Evolutionary conservation across 371 early-diverging fungal genomes (phyloP), one percentile per base, ranked within the genome.

Genomic region (Cladochytrium tenue): DNA sequence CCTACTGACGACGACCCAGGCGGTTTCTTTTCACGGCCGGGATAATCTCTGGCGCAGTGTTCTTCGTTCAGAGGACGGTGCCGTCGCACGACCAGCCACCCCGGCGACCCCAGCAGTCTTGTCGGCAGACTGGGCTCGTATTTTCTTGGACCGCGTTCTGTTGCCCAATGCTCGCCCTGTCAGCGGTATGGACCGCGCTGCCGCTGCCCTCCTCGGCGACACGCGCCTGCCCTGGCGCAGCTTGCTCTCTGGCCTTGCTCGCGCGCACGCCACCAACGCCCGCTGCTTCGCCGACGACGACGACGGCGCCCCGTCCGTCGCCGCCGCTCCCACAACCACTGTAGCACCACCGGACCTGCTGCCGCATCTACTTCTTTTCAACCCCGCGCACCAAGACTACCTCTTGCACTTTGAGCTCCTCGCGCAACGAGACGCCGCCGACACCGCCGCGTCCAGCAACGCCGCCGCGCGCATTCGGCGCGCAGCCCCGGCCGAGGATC

Each of bases 61-160:
- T 43, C 43, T 43, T 43, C 20, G 7, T 20, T 20, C 20, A 20
- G 43, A 43, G 20, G 43, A 43, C n/a, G n/a, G n/a, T n/a, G n/a
- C n/a, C n/a, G n/a, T n/a, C n/a, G n/a, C n/a, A n/a, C n/a, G n/a
- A 43, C 43, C 43, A 13, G 43, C 43, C 13, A 7, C 20, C 20
- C 20, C 20, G 43, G 43, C 7, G 43, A 43, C 7, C 13, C 43
- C 43, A 43, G 7, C 43, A 7, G 43, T 43, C 20, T 43, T 35
- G 28, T 50, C 60, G 1, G 23, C 55, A 20, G 75, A 78, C 52
- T 81, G 82, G 82, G 65, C 78, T 15, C 69, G 70, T 27, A 31
- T 81, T 62, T 79, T 81, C 63, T 60, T 81, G 32, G 82, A 79
- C 64, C 77, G 77, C 56, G 77, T 79, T 34, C 23, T 23, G n/a